Evolutionary conservation across 1,139 yeast species (phyloP).

Genomic region (Nakaseomyces sp.): DNA sequence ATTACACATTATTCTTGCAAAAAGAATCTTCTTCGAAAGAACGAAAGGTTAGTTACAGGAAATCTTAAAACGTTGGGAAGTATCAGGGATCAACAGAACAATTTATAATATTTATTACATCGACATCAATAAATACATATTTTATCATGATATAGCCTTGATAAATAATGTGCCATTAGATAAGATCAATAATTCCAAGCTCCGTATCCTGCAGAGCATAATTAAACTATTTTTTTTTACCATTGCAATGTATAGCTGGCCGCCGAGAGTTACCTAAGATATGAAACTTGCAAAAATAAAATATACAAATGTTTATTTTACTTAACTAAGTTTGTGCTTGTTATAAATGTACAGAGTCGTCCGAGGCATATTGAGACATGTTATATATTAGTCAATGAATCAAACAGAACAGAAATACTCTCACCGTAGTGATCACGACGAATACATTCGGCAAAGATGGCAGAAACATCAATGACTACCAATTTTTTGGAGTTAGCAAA

Average conservation of each 20-base stretch:
- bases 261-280: not conserved
- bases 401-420: slow-evolving; percentile 84
- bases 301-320: not conserved
- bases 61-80: not conserved
- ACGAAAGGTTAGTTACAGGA: not conserved
- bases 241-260: no score
- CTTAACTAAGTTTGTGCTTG: slow-evolving; percentile 13
- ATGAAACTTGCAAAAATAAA: not conserved
- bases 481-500: slow-evolving; percentile 54
- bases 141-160: no score
- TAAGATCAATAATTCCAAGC: not conserved
- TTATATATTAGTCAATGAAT: slow-evolving; percentile 54
- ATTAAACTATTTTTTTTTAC: no score
- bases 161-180: no score
- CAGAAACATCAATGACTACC: slow-evolving; percentile 83
- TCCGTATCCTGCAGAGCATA: not conserved
- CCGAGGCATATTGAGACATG: slow-evolving; percentile 13
- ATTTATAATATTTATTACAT: no score
- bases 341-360: slow-evolving; percentile 21
- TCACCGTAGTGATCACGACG: slow-evolving; percentile 98
- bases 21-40: not conserved
- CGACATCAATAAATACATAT: no score
- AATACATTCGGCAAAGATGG: slow-evolving; percentile 95
- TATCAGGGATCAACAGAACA: not conserved
- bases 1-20: slow-evolving; percentile 4